Evolutionary conservation across 164 flowering plant genomes (phyloP).

Genomic region (Houttuynia cordata): DNA sequence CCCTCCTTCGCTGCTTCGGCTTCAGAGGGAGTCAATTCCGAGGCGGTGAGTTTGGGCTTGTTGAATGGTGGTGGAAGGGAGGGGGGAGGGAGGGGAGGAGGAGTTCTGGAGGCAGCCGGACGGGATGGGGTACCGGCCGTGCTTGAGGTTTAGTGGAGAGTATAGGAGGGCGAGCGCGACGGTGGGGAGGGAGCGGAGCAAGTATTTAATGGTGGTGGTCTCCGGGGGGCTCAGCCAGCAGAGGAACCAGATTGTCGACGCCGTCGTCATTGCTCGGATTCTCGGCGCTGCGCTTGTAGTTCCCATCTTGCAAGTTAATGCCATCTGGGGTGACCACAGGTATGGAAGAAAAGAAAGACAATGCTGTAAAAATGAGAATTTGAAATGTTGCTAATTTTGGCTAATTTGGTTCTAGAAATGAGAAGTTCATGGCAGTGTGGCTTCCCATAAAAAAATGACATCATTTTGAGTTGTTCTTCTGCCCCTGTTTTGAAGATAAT

Average conservation of each 20-base stretch:
- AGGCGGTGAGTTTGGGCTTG: not conserved
- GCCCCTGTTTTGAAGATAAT: not conserved
- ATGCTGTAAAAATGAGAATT: too few relatives aligned
- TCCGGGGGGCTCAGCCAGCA: constrained; percentile 97
- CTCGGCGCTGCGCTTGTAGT: constrained; percentile 92
- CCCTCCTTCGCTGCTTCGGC: not conserved
- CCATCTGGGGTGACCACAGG: constrained; percentile 98
- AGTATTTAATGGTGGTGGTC: constrained; percentile 83
- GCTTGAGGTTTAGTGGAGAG: constrained; percentile 51
- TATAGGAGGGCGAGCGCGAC: constrained; percentile 29
- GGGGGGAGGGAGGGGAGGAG: constrained; percentile 4
- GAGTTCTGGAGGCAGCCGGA: constrained; percentile 86
- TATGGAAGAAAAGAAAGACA: constrained; percentile 17
- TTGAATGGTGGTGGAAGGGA: not conserved
- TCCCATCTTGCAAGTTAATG: constrained; percentile 89
- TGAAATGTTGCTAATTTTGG: not conserved
- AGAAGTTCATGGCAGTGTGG: not conserved
- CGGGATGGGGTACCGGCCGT: constrained; percentile 69
- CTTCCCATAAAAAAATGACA: too few relatives aligned
- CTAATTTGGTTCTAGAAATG: not conserved
- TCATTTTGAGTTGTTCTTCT: too few relatives aligned
- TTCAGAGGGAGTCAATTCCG: too few relatives aligned
- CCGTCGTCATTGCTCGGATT: constrained; percentile 89
- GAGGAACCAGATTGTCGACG: constrained; percentile 97
- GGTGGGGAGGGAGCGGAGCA: constrained; percentile 41